Percentiles rank a stretch among this genome's conserved stretches.
Evolutionary conservation across 169 alveolate genomes (phyloP).

Genomic region (Plasmodium yoelii): DNA sequence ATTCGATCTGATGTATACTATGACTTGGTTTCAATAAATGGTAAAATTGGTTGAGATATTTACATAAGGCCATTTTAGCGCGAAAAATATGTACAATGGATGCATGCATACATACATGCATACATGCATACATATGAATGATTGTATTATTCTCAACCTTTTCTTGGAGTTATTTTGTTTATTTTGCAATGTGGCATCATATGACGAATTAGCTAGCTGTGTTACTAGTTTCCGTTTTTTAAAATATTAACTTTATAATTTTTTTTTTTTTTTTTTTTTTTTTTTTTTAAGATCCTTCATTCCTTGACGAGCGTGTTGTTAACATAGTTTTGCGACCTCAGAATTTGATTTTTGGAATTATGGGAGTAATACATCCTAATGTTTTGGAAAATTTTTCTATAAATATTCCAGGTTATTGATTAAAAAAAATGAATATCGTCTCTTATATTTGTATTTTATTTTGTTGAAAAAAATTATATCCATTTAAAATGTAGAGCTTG

Average conservation of each 20-base stretch:
- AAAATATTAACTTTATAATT: not conserved
- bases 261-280: constrained; percentile 17
- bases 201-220: too few species aligned
- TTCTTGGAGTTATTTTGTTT: too few species aligned
- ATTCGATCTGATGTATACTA: constrained; percentile 52
- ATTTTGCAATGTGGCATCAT: too few species aligned
- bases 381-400: constrained; percentile 90
- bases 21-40: constrained; percentile 37
- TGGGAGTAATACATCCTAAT: constrained; percentile 96
- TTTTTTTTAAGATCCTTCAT: constrained; percentile 52
- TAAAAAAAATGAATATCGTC: not conserved
- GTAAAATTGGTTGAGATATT: not conserved
- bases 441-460: not conserved
- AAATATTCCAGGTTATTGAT: constrained; percentile 46
- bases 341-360: constrained; percentile 86
- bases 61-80: too few species aligned
- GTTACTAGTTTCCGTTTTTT: not conserved
- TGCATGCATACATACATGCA: too few species aligned
- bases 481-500: not conserved
- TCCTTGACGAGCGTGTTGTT: constrained; percentile 54
- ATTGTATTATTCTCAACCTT: too few species aligned
- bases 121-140: too few species aligned
- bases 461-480: not conserved
- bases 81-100: too few species aligned
- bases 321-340: constrained; percentile 52